Percentiles rank a stretch among this genome's conserved stretches.
These are phyloP conservation scores for Candida dendrica DNA, from an alignment of 805 yeast species.

Conservation along the genomic window DNA sequence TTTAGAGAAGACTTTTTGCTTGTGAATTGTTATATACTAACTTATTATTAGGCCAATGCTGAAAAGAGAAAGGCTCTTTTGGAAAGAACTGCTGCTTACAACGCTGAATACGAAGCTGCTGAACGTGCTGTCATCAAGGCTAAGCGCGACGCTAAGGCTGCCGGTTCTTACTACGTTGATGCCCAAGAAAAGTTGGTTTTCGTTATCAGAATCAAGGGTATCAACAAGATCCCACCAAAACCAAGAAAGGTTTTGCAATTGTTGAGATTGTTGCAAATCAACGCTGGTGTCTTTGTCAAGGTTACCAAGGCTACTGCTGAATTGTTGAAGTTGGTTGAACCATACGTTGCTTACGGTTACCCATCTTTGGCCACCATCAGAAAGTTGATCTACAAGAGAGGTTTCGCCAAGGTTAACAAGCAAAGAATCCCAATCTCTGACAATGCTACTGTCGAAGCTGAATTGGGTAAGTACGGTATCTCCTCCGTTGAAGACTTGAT, in stretches of 20 bases:
- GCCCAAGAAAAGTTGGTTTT: slow-evolving; percentile 93
- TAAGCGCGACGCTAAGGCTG: slow-evolving; percentile 89
- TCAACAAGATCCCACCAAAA: slow-evolving; percentile 96
- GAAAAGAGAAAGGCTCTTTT: slow-evolving; percentile 64
- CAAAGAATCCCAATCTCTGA: slow-evolving; percentile 89
- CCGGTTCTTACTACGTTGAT: slow-evolving; percentile 89
- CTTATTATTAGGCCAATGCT: slow-evolving; percentile 35
- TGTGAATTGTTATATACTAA: slow-evolving; percentile 8
- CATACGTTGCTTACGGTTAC: slow-evolving; percentile 97
- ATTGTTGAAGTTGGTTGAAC: slow-evolving; percentile 89
- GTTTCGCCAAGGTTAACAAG: slow-evolving; percentile 94
- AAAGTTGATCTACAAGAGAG: slow-evolving; percentile 95
- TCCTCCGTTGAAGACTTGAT: slow-evolving; percentile 87
- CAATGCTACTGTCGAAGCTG: slow-evolving; percentile 81
- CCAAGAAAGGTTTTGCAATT: slow-evolving; percentile 98
- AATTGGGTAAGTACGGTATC: slow-evolving; percentile 89
- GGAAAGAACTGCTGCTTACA: slow-evolving; percentile 95
- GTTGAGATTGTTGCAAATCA: slow-evolving; percentile 87
- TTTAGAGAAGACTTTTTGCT: no score
- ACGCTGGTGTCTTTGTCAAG: slow-evolving; percentile 92
- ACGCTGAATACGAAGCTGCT: slow-evolving; percentile 87
- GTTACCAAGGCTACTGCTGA: slow-evolving; percentile 93
- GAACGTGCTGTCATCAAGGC: slow-evolving; percentile 83
- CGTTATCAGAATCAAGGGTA: slow-evolving; percentile 99
- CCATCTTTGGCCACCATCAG: slow-evolving; percentile 88